Conservation (phyloP, 495 filamentous ascomycete species). For the Lasiosphaeria ovina region DNA sequence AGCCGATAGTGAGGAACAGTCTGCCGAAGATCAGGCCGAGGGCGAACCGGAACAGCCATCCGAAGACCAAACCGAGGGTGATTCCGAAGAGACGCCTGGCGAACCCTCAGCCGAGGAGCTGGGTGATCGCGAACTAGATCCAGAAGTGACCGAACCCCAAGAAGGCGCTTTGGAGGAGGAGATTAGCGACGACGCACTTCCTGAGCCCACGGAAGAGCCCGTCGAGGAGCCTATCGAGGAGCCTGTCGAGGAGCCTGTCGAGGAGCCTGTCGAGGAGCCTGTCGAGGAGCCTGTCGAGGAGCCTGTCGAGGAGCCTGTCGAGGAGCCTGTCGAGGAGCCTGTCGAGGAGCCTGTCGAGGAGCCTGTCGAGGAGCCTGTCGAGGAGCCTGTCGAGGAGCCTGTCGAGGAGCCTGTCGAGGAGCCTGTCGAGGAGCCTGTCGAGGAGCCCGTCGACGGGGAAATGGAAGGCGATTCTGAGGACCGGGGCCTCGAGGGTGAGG, state of each 20-base stretch:
- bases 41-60: neutral
- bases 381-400: constrained; percentile 2
- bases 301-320: no score
- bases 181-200: constrained; percentile 1
- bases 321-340: neutral
- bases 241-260: constrained; percentile 3
- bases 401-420: constrained; percentile 5
- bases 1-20: neutral
- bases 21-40: neutral
- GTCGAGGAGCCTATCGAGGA: constrained; percentile 3
- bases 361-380: no score
- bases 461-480: neutral
- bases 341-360: no score
- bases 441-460: neutral
- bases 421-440: neutral
- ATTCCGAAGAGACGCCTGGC: neutral
- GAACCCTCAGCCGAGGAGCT: neutral
- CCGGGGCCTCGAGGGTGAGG: neutral
- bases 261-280: neutral
- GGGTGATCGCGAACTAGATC: neutral
- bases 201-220: neutral
- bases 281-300: no score
- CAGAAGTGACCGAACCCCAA: neutral
- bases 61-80: constrained; percentile 6
- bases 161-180: constrained; percentile 3